Percentiles rank a stretch among this genome's conserved stretches.
These are phyloP conservation scores for Cryptococcus sp. DNA, from an alignment of 1,284 basidiomycete species.

Conservation along the genomic window DNA sequence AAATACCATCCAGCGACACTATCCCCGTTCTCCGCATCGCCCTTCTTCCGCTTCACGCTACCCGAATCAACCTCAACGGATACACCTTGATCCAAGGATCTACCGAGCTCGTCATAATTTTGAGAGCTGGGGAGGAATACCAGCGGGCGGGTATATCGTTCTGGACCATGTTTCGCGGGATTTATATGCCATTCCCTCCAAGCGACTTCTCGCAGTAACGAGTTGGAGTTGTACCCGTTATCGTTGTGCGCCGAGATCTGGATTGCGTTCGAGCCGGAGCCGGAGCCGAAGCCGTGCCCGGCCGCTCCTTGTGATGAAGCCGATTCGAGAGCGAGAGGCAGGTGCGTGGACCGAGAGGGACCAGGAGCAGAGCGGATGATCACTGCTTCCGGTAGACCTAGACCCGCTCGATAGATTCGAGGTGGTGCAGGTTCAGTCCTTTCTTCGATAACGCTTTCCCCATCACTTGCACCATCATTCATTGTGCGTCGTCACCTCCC, in stretches of 20 bases:
- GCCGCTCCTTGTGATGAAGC: not conserved
- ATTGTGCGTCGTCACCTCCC: not conserved
- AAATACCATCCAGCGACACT: conserved; percentile 43
- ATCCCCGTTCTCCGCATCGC: conserved; percentile 24
- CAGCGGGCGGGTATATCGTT: conserved; percentile 30
- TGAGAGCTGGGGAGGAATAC: conserved; percentile 33
- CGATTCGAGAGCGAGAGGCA: not conserved
- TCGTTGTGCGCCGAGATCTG: not conserved
- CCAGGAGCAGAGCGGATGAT: conserved; percentile 30
- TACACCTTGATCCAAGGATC: conserved; percentile 30
- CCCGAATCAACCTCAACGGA: conserved; percentile 29
- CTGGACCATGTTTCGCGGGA: conserved; percentile 38
- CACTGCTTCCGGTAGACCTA: conserved; percentile 33
- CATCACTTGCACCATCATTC: not conserved
- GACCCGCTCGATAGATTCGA: conserved; percentile 21
- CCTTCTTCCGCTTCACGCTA: conserved; percentile 1
- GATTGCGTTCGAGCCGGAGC: not conserved
- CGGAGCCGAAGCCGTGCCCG: no score
- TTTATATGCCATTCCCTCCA: conserved; percentile 49
- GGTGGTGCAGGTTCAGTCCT: not conserved
- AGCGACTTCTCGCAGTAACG: conserved; percentile 13
- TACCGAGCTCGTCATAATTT: conserved; percentile 43
- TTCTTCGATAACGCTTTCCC: not conserved
- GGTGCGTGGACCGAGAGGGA: conserved; percentile 8
- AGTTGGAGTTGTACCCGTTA: not conserved